Base-by-base conservation (phyloP, 805 yeast genomes). In the Saccharomycopsis babjevae region DNA sequence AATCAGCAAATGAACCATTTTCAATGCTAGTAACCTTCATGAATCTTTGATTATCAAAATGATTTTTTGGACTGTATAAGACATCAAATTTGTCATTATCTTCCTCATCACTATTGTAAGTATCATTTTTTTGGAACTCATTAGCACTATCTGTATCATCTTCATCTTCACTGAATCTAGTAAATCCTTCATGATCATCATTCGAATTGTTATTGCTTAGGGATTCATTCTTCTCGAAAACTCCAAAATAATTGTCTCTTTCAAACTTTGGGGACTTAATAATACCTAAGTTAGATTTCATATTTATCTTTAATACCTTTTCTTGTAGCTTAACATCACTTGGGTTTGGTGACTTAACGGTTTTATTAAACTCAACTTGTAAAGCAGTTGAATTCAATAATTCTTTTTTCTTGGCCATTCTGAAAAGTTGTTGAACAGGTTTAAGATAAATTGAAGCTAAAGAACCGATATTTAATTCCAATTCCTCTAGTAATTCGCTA, bases 361-460 rank as follows among this genome's bases (percentile, higher is more conserved):
- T 11, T 10, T 43, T 39, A 34, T 62, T 59, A 30, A 59, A 62
- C 16, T 66, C 63, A 2, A 63, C 56, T 54, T 73, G 74, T 42
- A 80, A 69, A 0, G 82, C 84, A 0, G 83, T 80, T 50, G 88
- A 83, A 7, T 69, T 65, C 0, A 81, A 76, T 43, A 89, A 71
- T 22, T 66, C 65, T 63, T 77, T 84, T 1, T 79, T 72, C 64
- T 80, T 85, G 1, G 88, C 78, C 39, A 80, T 70, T 50, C 96
- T 76, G 76, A 91, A 91, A 1, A 91, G 90, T 67, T 82, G 88
- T n/a, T 80, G 79, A 8, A 89, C 86, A 0, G 97, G 96, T 66
- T 90, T 88, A 67, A 92, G 74, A 68, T 91, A 93, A 15, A 92
- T 83, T 0, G 96, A 85, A 0, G 96, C 92, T 59, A 93, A 73